These are phyloP conservation scores for Clausena lansium DNA, from an alignment of 345 rosid genomes.

Conservation along the genomic window DNA sequence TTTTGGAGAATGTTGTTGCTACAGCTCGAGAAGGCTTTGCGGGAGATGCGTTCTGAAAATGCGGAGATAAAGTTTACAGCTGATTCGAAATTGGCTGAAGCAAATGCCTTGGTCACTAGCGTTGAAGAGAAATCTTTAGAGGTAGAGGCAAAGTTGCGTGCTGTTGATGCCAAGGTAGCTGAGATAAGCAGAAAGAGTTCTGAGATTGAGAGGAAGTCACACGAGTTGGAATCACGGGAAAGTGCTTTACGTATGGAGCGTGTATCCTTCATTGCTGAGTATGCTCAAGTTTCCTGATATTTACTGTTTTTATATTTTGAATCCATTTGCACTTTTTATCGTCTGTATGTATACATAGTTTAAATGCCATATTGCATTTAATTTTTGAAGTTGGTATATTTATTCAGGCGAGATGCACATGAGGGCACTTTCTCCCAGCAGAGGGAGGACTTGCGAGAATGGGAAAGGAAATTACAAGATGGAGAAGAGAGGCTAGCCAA, in stretches of 20 bases:
- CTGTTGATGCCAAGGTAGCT: conserved; percentile 91
- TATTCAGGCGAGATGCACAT: conserved; percentile 67
- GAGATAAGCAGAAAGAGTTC: conserved; percentile 88
- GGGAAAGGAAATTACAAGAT: conserved; percentile 87
- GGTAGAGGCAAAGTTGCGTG: conserved; percentile 72
- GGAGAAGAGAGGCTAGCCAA: conserved; percentile 83
- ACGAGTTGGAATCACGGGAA: conserved; percentile 75
- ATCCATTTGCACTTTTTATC: background rate
- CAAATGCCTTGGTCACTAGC: conserved; percentile 71
- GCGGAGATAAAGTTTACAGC: conserved; percentile 92
- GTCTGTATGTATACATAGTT: background rate
- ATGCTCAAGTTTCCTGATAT: conserved; percentile 28
- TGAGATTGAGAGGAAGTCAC: conserved; percentile 70
- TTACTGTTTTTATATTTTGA: conserved; percentile 4
- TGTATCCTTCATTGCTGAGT: conserved; percentile 73
- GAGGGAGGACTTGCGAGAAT: conserved; percentile 89
- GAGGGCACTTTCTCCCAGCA: conserved; percentile 70
- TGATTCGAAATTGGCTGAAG: conserved; percentile 86
- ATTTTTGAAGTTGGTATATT: conserved; percentile 5
- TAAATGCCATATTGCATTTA: background rate
- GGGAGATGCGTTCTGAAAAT: conserved; percentile 78
- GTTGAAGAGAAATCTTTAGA: conserved; percentile 86
- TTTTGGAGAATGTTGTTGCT: conserved; percentile 15
- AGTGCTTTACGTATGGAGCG: conserved; percentile 67
- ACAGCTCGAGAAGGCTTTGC: conserved; percentile 87